A percentile compares a stretch with the other conserved stretches of the same genome.
Conservation (phyloP, 345 rosid species). For the Atalantia buxifolia region DNA sequence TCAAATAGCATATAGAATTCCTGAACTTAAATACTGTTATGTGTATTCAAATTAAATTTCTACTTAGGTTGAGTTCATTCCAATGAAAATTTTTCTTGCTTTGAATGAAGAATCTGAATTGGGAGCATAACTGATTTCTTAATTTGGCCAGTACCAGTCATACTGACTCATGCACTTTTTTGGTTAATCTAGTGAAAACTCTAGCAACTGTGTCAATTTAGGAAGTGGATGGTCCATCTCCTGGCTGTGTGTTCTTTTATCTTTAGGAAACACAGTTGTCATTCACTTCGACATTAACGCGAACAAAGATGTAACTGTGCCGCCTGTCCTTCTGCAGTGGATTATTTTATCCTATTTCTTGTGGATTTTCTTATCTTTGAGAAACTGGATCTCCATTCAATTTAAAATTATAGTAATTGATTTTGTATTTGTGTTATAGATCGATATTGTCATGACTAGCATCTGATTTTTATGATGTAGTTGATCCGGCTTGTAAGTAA, state of each 20-base stretch:
- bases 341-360: not conserved
- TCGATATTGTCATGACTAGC: constrained; percentile 14
- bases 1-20: not conserved
- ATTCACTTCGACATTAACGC: not conserved
- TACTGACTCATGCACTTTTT: not conserved
- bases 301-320: constrained; percentile 5
- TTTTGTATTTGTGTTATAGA: constrained; percentile 4
- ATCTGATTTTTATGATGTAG: constrained; percentile 38
- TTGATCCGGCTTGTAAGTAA: constrained; percentile 67
- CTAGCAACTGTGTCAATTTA: not conserved
- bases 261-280: constrained; percentile 1
- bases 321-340: not conserved
- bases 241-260: not conserved
- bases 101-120: not conserved
- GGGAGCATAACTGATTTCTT: not conserved
- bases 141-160: not conserved
- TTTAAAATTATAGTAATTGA: not conserved
- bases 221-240: not conserved
- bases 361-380: not conserved
- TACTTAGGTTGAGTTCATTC: not conserved
- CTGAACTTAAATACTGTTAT: not conserved
- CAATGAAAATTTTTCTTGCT: not conserved
- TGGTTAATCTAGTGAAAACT: not conserved
- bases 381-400: not conserved
- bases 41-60: not conserved